Evolutionary conservation across 768 basidiomycete species (phyloP), one percentile per base, ranked within the genome.

Genomic region (Udeniomyces megalosporus): DNA sequence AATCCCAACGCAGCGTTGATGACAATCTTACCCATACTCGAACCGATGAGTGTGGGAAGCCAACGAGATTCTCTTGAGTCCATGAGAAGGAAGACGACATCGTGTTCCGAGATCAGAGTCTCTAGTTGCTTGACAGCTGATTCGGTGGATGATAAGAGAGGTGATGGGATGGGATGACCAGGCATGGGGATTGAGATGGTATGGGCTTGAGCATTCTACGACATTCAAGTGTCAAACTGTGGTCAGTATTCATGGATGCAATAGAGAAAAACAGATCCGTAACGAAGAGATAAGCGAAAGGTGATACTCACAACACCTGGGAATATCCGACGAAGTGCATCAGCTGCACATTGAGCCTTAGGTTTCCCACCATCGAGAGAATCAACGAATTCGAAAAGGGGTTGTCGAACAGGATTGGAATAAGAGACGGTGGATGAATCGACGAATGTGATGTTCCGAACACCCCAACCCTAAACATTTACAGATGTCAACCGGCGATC

Each of bases 21-120:
- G 2, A 97, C 85, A 62, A 96, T 84, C 86, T 97, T 97, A 58
- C 81, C 82, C 74, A 90, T 88, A 10, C 83, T 79, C 0, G 86
- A 82, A 0, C 83, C 86, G 15, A 99, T 73, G 12, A 99, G 82
- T 0, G 89, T 95, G 12, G 93, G 95, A 54, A 99, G 75, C 95
- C 95, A 99, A 49, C 95, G 76, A 68, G 88, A 91, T 74, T 99
- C 95, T 38, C 93, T 77, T n/a, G 91, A 96, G 71, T 97, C 95
- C 95, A 96, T 97, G 26, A 97, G 77, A 34, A 96, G 76, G 73
- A 91, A 97, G 3, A 96, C 78, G 0, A 78, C 92, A 69, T 99
- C 95, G 69, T 99, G 93, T 20, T 78, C 76, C 32, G 86, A 83
- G 61, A 97, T 79, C 17, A 97, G 79, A 28, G 77, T 71, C 68